Evolutionary conservation across 257 asterid species (phyloP).

Genomic region (Solanum pinnatisectum): DNA sequence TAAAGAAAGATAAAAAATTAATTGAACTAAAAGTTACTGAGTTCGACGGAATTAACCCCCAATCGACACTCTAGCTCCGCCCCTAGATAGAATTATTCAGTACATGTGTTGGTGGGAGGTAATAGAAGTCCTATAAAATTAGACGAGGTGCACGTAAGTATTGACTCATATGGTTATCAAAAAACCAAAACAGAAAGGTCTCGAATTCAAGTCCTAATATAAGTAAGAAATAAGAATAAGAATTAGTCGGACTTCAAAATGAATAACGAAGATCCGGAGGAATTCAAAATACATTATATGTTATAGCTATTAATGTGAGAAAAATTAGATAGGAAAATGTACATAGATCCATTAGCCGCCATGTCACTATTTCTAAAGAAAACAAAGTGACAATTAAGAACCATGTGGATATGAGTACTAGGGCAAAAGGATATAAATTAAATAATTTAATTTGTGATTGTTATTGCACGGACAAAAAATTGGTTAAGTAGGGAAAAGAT

Average conservation of each 20-base stretch:
- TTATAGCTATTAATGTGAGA: not conserved
- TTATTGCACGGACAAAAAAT: not conserved
- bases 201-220: too few relatives aligned
- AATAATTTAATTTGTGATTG: not conserved
- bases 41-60: fast-evolving
- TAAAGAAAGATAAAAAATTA: too few relatives aligned
- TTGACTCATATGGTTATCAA: not conserved
- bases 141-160: not conserved
- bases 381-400: not conserved
- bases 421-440: not conserved
- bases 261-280: fast-evolving
- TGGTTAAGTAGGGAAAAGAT: not conserved
- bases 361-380: not conserved
- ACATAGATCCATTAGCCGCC: not conserved
- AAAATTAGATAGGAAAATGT: not conserved
- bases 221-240: too few relatives aligned
- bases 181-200: too few relatives aligned
- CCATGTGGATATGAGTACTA: not conserved
- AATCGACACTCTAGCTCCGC: too few relatives aligned
- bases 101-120: not conserved
- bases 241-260: not conserved
- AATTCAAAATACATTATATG: not conserved
- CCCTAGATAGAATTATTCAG: not conserved
- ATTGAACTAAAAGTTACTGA: not conserved
- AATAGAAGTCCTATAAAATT: fast-evolving